phyloP scores from a whole-genome alignment of 352 stramenopile species.

The Phytophthora cactorum region DNA sequence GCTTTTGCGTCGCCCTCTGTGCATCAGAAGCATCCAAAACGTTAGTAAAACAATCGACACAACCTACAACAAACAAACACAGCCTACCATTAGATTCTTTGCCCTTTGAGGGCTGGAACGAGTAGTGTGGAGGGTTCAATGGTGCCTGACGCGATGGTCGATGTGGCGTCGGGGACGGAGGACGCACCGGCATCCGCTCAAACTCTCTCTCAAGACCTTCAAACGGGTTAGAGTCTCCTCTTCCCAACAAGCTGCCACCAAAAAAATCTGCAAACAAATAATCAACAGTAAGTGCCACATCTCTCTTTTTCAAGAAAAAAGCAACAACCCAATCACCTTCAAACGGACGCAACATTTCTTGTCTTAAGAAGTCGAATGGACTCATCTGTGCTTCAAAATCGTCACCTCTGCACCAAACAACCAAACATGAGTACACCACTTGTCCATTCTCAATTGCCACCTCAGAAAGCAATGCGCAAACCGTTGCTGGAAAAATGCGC shows the following conservation, averaged over 20 bases:
- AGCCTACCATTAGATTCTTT: slow-evolving; percentile 37
- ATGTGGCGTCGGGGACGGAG: slow-evolving; percentile 46
- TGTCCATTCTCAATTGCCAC: neutral
- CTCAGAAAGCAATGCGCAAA: slow-evolving; percentile 24
- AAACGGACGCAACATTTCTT: slow-evolving; percentile 85
- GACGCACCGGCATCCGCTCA: slow-evolving; percentile 63
- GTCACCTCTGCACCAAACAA: slow-evolving; percentile 48
- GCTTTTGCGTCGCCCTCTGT: slow-evolving; percentile 35
- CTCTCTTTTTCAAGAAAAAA: neutral
- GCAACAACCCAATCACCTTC: slow-evolving; percentile 43
- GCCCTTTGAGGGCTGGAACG: slow-evolving; percentile 65
- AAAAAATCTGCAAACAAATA: slow-evolving; percentile 58
- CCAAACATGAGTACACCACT: neutral
- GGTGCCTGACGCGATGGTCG: slow-evolving; percentile 50
- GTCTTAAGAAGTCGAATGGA: slow-evolving; percentile 80
- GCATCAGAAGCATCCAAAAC: slow-evolving; percentile 1
- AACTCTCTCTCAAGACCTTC: slow-evolving; percentile 70
- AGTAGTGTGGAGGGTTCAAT: slow-evolving; percentile 74
- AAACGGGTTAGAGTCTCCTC: slow-evolving; percentile 52
- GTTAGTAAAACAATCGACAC: slow-evolving; percentile 2
- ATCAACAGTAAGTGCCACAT: neutral
- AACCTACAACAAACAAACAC: neutral
- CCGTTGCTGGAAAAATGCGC: slow-evolving; percentile 63
- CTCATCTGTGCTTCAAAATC: slow-evolving; percentile 83
- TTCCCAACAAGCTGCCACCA: slow-evolving; percentile 44